These are phyloP conservation scores for Coemansia sp. DNA, from an alignment of 192 early-diverging fungal species.

Conservation along the genomic window DNA sequence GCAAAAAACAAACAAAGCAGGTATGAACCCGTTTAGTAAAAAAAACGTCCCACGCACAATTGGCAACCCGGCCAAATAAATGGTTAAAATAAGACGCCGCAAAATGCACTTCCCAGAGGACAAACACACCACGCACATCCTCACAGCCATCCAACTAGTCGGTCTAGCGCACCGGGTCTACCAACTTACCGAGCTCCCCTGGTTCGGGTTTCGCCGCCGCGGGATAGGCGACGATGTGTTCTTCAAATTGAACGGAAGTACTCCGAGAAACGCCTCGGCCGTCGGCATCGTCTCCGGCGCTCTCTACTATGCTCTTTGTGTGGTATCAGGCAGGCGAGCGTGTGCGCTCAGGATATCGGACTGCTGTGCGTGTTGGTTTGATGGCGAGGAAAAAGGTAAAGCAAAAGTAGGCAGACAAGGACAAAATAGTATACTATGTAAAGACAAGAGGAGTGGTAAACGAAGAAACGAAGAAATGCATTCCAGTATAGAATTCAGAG, in stretches of 20 bases:
- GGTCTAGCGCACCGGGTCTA: not conserved
- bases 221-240: conserved; percentile 43
- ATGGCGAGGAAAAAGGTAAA: not conserved
- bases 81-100: not conserved
- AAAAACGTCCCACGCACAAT: not conserved
- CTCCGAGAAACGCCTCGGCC: conserved; percentile 48
- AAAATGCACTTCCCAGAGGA: not conserved
- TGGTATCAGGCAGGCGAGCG: not conserved
- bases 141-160: not conserved
- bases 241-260: conserved; percentile 48
- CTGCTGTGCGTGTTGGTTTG: too few species aligned
- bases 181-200: conserved; percentile 43
- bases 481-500: not conserved
- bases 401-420: not conserved
- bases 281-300: conserved; percentile 33
- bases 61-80: not conserved
- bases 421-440: not conserved
- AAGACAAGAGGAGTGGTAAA: too few species aligned
- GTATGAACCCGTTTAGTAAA: not conserved
- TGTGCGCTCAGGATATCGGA: not conserved
- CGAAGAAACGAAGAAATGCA: conserved; percentile 8
- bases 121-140: not conserved
- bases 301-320: not conserved
- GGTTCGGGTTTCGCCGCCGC: conserved; percentile 39
- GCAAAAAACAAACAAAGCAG: not conserved